phyloP scores from a whole-genome alignment of 1,139 yeast species.

The Hansenula lynferdii region DNA sequence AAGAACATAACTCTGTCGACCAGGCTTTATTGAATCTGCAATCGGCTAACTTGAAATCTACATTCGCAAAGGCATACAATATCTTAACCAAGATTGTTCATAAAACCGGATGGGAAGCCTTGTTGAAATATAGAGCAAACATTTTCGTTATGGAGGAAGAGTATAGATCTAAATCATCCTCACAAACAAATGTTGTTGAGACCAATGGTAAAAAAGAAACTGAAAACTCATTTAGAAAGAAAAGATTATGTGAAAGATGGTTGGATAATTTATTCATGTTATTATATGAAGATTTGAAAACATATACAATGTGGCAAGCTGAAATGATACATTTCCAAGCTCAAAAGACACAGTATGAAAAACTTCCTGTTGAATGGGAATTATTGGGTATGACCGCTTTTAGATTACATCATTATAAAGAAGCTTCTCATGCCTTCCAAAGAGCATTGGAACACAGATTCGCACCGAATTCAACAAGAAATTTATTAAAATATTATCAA shows the following conservation, averaged over 20 bases:
- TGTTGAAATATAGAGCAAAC: slow-evolving; percentile 77
- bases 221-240: slow-evolving; percentile 27
- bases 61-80: slow-evolving; percentile 82
- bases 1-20: slow-evolving; percentile 52
- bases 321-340: slow-evolving; percentile 83
- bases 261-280: slow-evolving; percentile 90
- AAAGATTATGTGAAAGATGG: slow-evolving; percentile 96
- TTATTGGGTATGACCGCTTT: slow-evolving; percentile 80
- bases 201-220: slow-evolving; percentile 34
- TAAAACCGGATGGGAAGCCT: slow-evolving; percentile 86
- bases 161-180: slow-evolving; percentile 37
- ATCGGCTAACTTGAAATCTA: slow-evolving; percentile 79
- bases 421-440: slow-evolving; percentile 78
- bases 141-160: slow-evolving; percentile 98
- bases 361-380: slow-evolving; percentile 92
- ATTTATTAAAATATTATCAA: slow-evolving; percentile 62
- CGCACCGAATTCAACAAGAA: slow-evolving; percentile 76
- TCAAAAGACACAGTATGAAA: slow-evolving; percentile 72
- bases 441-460: slow-evolving; percentile 72
- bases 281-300: slow-evolving; percentile 85
- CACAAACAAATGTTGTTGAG: slow-evolving; percentile 38
- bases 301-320: slow-evolving; percentile 93
- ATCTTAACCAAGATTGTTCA: slow-evolving; percentile 72
- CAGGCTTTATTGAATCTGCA: slow-evolving; percentile 73
- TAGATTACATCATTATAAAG: slow-evolving; percentile 78